Percentiles rank a stretch among this genome's conserved stretches.
Conservation (phyloP, 2,329 filamentous ascomycete species). For the Cladophialophora exuberans region DNA sequence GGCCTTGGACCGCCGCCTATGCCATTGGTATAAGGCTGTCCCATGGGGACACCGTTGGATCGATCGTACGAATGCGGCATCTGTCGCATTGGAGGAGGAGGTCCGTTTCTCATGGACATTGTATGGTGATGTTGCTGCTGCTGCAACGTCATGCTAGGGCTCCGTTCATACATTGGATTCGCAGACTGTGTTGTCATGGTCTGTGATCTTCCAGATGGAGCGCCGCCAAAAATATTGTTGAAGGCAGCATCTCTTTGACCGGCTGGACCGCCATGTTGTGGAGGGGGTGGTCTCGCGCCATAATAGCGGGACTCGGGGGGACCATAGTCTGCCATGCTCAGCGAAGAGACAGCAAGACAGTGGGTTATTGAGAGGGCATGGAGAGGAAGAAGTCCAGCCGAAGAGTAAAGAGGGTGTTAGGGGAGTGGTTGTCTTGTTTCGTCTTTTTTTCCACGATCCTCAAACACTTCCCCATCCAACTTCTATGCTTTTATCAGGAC, state of each 20-base stretch:
- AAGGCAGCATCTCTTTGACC: slow-evolving; percentile 90
- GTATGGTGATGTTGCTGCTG: slow-evolving; percentile 43
- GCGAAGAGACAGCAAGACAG: slow-evolving; percentile 33
- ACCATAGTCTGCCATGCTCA: slow-evolving; percentile 65
- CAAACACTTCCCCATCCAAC: slow-evolving; percentile 1
- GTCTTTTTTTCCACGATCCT: slow-evolving; percentile 14
- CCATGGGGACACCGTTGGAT: slow-evolving; percentile 44
- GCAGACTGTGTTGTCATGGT: slow-evolving; percentile 85
- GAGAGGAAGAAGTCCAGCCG: slow-evolving; percentile 7
- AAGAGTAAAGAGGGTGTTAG: slow-evolving; percentile 8
- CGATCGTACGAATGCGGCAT: slow-evolving; percentile 49
- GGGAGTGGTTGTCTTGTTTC: slow-evolving; percentile 7
- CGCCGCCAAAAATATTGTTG: slow-evolving; percentile 89
- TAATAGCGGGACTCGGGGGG: slow-evolving; percentile 65
- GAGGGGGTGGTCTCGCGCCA: slow-evolving; percentile 49
- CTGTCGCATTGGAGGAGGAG: slow-evolving; percentile 48
- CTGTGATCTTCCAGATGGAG: slow-evolving; percentile 85
- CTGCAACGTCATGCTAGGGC: slow-evolving; percentile 73
- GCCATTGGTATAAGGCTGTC: slow-evolving; percentile 37
- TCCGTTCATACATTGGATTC: slow-evolving; percentile 67
- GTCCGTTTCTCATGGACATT: slow-evolving; percentile 45
- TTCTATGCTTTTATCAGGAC: neutral
- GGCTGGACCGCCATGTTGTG: slow-evolving; percentile 56
- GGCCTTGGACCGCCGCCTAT: slow-evolving; percentile 20
- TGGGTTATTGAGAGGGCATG: slow-evolving; percentile 24